These are phyloP conservation scores for Coleophoma crateriformis DNA, from an alignment of 2,329 filamentous ascomycete genomes.

Conservation along the genomic window DNA sequence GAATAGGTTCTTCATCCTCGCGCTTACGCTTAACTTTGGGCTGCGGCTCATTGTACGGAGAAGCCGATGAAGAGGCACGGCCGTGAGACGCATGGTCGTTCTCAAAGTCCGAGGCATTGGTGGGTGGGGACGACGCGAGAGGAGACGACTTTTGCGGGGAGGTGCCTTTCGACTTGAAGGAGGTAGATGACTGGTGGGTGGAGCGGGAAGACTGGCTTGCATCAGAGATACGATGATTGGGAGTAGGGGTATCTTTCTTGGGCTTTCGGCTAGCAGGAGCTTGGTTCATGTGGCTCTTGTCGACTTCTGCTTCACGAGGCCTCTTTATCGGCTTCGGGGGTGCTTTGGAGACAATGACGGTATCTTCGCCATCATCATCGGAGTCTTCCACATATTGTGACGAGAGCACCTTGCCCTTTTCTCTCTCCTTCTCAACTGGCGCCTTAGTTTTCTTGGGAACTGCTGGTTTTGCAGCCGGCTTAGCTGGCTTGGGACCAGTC, in stretches of 20 bases:
- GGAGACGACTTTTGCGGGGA: conserved; percentile 60
- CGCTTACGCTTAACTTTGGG: conserved; percentile 18
- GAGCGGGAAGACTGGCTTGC: conserved; percentile 40
- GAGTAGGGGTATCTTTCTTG: conserved; percentile 18
- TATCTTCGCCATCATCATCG: conserved; percentile 19
- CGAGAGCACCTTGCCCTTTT: conserved; percentile 28
- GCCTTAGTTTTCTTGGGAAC: conserved; percentile 10
- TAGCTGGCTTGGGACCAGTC: conserved; percentile 17
- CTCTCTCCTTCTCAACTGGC: conserved; percentile 27
- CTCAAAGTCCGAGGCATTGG: conserved; percentile 59
- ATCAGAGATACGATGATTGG: conserved; percentile 40
- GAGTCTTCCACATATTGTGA: conserved; percentile 25
- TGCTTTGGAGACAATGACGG: conserved; percentile 23
- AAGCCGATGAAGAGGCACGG: conserved; percentile 17
- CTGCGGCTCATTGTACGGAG: conserved; percentile 15
- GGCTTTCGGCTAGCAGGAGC: conserved; percentile 25
- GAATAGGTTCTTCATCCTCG: not conserved
- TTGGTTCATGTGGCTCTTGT: conserved; percentile 20
- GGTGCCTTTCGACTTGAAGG: conserved; percentile 38
- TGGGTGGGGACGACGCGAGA: conserved; percentile 59
- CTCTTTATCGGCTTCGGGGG: conserved; percentile 43
- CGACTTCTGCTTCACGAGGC: conserved; percentile 34
- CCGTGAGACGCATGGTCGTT: conserved; percentile 21
- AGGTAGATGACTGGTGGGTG: conserved; percentile 30
- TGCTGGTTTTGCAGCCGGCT: conserved; percentile 8